phyloP scores from a whole-genome alignment of 495 filamentous ascomycete species.

The Neohortaea acidophila region DNA sequence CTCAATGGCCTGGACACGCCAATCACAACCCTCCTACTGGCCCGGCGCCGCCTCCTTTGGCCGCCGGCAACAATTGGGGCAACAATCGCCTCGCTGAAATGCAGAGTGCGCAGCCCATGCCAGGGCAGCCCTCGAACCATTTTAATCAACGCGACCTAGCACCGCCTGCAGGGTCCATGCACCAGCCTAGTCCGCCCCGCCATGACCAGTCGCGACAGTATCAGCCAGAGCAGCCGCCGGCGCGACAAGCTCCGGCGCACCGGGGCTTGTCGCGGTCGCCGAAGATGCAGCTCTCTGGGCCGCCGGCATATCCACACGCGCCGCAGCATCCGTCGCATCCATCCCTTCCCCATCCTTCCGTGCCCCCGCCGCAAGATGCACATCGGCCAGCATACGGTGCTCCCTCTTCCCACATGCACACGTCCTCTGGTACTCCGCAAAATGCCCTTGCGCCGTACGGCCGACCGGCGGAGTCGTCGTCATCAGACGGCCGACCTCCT shows the following conservation, averaged over 20 bases:
- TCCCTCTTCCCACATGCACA: constrained; percentile 36
- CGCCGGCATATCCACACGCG: constrained; percentile 45
- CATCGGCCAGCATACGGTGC: constrained; percentile 17
- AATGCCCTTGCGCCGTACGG: too few species aligned
- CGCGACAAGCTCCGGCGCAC: constrained; percentile 37
- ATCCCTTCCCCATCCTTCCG: constrained; percentile 9
- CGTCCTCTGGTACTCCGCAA: too few species aligned
- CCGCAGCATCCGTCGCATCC: constrained; percentile 48
- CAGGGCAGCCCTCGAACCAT: constrained; percentile 50
- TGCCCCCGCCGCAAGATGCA: constrained; percentile 10
- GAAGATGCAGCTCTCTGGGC: constrained; percentile 40
- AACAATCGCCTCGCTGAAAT: constrained; percentile 62
- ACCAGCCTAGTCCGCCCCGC: constrained; percentile 35
- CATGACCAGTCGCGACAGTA: constrained; percentile 61
- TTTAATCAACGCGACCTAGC: constrained; percentile 62
- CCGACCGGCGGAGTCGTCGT: too few species aligned
- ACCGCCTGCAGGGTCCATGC: constrained; percentile 43
- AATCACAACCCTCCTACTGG: constrained; percentile 47
- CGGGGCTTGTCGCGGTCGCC: constrained; percentile 45
- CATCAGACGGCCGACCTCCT: too few species aligned
- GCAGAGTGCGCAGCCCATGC: constrained; percentile 48
- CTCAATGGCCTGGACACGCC: constrained; percentile 51
- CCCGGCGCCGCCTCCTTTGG: constrained; percentile 23
- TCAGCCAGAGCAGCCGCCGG: constrained; percentile 44
- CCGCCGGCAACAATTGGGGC: constrained; percentile 50